A percentile compares a stretch with the other conserved stretches of the same genome.
Conservation (phyloP, 2,329 filamentous ascomycete genomes). For the Thielaviopsis euricoi region DNA sequence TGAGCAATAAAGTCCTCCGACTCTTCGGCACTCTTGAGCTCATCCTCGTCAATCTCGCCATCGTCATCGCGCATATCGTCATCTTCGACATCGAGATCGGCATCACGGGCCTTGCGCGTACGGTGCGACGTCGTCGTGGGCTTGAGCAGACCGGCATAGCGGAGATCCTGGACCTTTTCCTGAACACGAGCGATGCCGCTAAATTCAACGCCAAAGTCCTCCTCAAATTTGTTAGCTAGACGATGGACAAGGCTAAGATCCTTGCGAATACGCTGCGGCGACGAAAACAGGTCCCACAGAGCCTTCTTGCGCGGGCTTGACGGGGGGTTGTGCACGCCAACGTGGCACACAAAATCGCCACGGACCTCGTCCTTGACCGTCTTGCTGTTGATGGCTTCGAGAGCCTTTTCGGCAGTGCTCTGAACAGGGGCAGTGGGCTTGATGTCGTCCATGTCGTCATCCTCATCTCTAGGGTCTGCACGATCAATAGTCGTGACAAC, state of each 20-base stretch:
- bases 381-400: conserved; percentile 93
- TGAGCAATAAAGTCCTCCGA: conserved; percentile 73
- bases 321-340: conserved; percentile 86
- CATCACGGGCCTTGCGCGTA: conserved; percentile 36
- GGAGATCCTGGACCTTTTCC: conserved; percentile 68
- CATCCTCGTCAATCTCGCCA: conserved; percentile 60
- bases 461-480: conserved; percentile 48
- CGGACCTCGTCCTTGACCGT: conserved; percentile 87
- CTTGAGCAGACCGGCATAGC: conserved; percentile 59
- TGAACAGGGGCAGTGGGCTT: conserved; percentile 30
- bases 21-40: conserved; percentile 64
- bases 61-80: conserved; percentile 56
- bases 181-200: conserved; percentile 70
- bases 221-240: conserved; percentile 69
- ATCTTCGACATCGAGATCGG: conserved; percentile 27
- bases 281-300: conserved; percentile 89
- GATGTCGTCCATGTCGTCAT: conserved; percentile 27
- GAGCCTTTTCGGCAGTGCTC: conserved; percentile 64
- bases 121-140: conserved; percentile 44
- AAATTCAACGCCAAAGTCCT: conserved; percentile 61
- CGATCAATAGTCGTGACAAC: conserved; percentile 48
- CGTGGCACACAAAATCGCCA: conserved; percentile 93
- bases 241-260: conserved; percentile 72
- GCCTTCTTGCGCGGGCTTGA: conserved; percentile 81
- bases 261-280: conserved; percentile 81